phyloP scores from a whole-genome alignment of 2,329 filamentous ascomycete species.

The Lasiodiplodia sp. region DNA sequence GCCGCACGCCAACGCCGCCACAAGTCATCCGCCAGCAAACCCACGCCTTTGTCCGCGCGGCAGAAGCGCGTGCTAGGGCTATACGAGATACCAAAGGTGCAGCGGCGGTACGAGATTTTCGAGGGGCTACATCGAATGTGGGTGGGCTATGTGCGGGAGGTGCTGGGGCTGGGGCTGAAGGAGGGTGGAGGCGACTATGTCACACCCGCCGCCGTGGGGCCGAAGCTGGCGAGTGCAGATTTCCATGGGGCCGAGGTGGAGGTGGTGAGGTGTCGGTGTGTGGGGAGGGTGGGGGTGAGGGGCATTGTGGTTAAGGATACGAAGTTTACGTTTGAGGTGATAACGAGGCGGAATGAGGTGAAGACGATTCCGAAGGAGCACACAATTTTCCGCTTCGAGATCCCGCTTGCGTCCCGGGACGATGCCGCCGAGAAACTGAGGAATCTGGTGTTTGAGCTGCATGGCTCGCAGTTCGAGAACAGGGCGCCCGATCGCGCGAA shows the following conservation, averaged over 20 bases:
- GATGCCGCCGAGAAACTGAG: constrained; percentile 39
- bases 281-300: constrained; percentile 79
- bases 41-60: constrained; percentile 76
- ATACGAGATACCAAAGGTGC: constrained; percentile 74
- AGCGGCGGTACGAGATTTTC: constrained; percentile 78
- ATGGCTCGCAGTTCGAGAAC: constrained; percentile 86
- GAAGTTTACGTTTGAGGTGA: constrained; percentile 83
- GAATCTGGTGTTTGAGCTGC: constrained; percentile 79
- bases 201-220: constrained; percentile 66
- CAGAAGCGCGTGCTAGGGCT: constrained; percentile 77
- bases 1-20: constrained; percentile 32
- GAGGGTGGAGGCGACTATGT: constrained; percentile 51
- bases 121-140: constrained; percentile 79
- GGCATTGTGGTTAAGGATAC: constrained; percentile 92
- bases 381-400: constrained; percentile 79
- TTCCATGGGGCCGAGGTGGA: constrained; percentile 86
- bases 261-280: constrained; percentile 82
- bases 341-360: constrained; percentile 73
- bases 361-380: constrained; percentile 91
- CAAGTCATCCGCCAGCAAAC: constrained; percentile 56
- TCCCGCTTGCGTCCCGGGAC: constrained; percentile 59
- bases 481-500: constrained; percentile 85
- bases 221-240: constrained; percentile 84
- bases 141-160: constrained; percentile 83
- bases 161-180: constrained; percentile 74